Evolutionary conservation across 192 early-diverging fungal genomes (phyloP).

Genomic region (Coemansia sp.): DNA sequence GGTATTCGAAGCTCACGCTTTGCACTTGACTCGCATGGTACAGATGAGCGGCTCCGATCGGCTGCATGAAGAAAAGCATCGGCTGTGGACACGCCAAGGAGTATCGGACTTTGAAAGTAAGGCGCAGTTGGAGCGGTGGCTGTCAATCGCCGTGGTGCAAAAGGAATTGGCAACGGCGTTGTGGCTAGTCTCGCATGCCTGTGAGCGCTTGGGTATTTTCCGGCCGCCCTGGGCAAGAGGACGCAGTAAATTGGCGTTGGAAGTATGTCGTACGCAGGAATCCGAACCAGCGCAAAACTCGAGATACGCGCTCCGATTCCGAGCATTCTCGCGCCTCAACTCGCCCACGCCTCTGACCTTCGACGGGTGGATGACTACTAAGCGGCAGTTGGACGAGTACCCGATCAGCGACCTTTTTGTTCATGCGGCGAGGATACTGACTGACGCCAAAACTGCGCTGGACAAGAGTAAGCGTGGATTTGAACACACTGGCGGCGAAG

Average conservation of each 20-base stretch:
- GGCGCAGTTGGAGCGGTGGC: slow-evolving; percentile 26
- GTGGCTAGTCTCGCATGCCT: slow-evolving; percentile 41
- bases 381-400: slow-evolving; percentile 35
- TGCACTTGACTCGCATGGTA: slow-evolving; percentile 27
- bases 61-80: background rate
- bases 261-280: slow-evolving; percentile 18
- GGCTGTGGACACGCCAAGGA: background rate
- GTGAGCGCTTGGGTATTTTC: slow-evolving; percentile 27
- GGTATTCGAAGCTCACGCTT: slow-evolving; percentile 33
- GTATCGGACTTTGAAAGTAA: slow-evolving; percentile 5
- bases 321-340: slow-evolving; percentile 30
- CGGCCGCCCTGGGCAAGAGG: slow-evolving; percentile 31
- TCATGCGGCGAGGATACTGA: slow-evolving; percentile 20
- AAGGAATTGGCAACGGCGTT: slow-evolving; percentile 34
- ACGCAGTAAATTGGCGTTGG: slow-evolving; percentile 10
- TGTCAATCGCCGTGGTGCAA: slow-evolving; percentile 14
- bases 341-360: slow-evolving; percentile 42
- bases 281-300: slow-evolving; percentile 10
- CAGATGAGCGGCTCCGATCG: background rate
- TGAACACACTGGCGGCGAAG: slow-evolving; percentile 7
- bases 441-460: slow-evolving; percentile 8
- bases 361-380: slow-evolving; percentile 20
- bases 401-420: slow-evolving; percentile 28
- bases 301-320: slow-evolving; percentile 41
- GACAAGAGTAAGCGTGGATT: background rate